Evolutionary conservation across 768 basidiomycete species (phyloP).

Genomic region (Gelatoporia subvermispora): DNA sequence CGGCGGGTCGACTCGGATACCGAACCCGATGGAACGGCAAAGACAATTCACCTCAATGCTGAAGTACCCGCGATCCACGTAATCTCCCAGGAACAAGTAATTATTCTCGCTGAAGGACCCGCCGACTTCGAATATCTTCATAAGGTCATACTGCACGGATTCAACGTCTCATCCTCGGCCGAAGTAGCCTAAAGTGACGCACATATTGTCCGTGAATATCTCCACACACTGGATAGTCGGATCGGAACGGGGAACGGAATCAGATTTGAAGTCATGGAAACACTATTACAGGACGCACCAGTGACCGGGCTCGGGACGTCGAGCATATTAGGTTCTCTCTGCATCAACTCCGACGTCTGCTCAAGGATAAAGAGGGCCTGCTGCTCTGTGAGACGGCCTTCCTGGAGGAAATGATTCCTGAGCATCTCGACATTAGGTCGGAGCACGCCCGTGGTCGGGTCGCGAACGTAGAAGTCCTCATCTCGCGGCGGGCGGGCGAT

Average conservation of each 20-base stretch:
- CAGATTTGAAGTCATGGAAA: not conserved
- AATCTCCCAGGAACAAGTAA: slow-evolving; percentile 94
- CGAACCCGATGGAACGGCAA: not conserved
- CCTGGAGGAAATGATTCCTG: slow-evolving; percentile 84
- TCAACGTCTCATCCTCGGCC: not conserved
- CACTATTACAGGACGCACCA: slow-evolving; percentile 44
- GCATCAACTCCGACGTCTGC: slow-evolving; percentile 59
- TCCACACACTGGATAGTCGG: slow-evolving; percentile 67
- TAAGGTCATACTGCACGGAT: slow-evolving; percentile 78
- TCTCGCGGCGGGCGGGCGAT: slow-evolving; percentile 16
- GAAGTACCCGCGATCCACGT: slow-evolving; percentile 95
- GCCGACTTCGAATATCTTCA: slow-evolving; percentile 96
- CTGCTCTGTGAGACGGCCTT: slow-evolving; percentile 76
- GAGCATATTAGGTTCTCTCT: slow-evolving; percentile 80
- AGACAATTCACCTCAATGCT: slow-evolving; percentile 55
- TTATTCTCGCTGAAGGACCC: slow-evolving; percentile 77
- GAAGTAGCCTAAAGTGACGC: slow-evolving; percentile 10
- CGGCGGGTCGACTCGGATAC: not conserved
- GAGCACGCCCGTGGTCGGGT: slow-evolving; percentile 43
- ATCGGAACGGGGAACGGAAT: slow-evolving; percentile 1
- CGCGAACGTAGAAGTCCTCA: slow-evolving; percentile 25
- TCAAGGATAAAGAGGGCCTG: slow-evolving; percentile 84
- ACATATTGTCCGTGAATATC: slow-evolving; percentile 99
- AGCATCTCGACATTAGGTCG: slow-evolving; percentile 77
- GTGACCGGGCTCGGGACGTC: slow-evolving; percentile 86